Conservation (phyloP, 2,329 filamentous ascomycete species). For the Zasmidium angulare region DNA sequence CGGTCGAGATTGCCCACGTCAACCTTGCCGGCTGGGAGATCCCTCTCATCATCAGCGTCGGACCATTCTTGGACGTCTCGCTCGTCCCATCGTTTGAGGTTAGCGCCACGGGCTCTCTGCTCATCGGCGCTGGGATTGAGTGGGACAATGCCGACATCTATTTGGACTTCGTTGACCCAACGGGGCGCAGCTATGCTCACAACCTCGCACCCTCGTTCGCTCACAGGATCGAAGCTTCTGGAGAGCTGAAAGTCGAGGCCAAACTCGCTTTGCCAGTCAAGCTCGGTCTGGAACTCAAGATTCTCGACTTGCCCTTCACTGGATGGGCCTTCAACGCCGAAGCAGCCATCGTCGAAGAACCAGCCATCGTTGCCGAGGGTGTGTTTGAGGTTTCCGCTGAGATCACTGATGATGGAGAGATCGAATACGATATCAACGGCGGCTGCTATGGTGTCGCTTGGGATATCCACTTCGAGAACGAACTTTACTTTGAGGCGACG, state of each 20-base stretch:
- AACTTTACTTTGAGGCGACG: neutral
- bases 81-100: neutral
- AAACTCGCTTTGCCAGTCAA: slow-evolving; percentile 9
- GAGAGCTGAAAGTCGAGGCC: slow-evolving; percentile 4
- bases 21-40: slow-evolving; percentile 2
- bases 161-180: slow-evolving; percentile 6
- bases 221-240: neutral
- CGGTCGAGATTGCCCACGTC: neutral
- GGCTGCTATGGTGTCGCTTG: slow-evolving; percentile 14
- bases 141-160: slow-evolving; percentile 6
- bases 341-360: slow-evolving; percentile 4
- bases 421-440: slow-evolving; percentile 8
- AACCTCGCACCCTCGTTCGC: slow-evolving; percentile 2
- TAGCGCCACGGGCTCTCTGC: slow-evolving; percentile 6
- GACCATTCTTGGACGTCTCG: slow-evolving; percentile 8
- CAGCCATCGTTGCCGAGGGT: slow-evolving; percentile 8
- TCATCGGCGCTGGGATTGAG: slow-evolving; percentile 5
- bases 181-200: neutral
- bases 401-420: slow-evolving; percentile 1
- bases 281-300: slow-evolving; percentile 8
- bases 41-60: neutral
- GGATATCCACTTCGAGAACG: slow-evolving; percentile 11
- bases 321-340: neutral
- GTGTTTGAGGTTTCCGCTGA: slow-evolving; percentile 9
- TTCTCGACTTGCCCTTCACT: neutral